These are phyloP conservation scores for Yarrowia yakushimensis DNA, from an alignment of 805 yeast species.

Conservation along the genomic window DNA sequence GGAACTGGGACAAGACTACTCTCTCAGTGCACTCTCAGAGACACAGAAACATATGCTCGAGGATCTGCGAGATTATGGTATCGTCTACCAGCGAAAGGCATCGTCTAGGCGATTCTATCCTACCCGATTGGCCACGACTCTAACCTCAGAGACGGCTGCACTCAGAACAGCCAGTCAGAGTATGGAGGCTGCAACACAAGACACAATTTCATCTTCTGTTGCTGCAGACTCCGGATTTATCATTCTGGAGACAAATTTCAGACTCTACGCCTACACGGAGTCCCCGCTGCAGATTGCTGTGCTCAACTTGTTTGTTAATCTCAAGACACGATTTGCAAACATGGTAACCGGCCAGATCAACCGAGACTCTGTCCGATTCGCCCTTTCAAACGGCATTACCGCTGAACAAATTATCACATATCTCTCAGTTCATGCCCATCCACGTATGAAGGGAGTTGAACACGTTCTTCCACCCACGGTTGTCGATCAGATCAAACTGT, in stretches of 20 bases:
- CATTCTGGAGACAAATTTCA: slow-evolving; percentile 90
- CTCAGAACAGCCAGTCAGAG: slow-evolving; percentile 71
- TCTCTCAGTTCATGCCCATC: slow-evolving; percentile 87
- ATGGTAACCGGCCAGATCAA: slow-evolving; percentile 93
- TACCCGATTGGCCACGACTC: slow-evolving; percentile 81
- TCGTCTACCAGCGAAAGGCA: slow-evolving; percentile 67
- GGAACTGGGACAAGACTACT: slow-evolving; percentile 84
- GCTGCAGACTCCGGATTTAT: slow-evolving; percentile 47
- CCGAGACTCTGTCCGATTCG: slow-evolving; percentile 83
- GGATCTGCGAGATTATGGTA: slow-evolving; percentile 86
- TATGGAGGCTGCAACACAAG: slow-evolving; percentile 58
- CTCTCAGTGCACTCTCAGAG: slow-evolving; percentile 62
- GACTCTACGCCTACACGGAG: slow-evolving; percentile 86
- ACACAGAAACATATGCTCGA: slow-evolving; percentile 85
- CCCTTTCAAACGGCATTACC: slow-evolving; percentile 82
- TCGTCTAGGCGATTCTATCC: slow-evolving; percentile 73
- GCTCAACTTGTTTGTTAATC: slow-evolving; percentile 78
- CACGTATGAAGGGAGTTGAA: slow-evolving; percentile 69
- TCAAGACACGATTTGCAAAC: slow-evolving; percentile 80
- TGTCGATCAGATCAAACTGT: slow-evolving; percentile 89
- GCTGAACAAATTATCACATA: slow-evolving; percentile 92
- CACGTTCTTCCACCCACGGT: slow-evolving; percentile 88
- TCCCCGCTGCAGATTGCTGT: slow-evolving; percentile 95
- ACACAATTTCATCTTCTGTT: slow-evolving; percentile 30
- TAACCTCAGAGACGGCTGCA: slow-evolving; percentile 78